Evolutionary conservation across 176 grass and related monocot species (phyloP).

Genomic region (Puccinellia tenuiflora): DNA sequence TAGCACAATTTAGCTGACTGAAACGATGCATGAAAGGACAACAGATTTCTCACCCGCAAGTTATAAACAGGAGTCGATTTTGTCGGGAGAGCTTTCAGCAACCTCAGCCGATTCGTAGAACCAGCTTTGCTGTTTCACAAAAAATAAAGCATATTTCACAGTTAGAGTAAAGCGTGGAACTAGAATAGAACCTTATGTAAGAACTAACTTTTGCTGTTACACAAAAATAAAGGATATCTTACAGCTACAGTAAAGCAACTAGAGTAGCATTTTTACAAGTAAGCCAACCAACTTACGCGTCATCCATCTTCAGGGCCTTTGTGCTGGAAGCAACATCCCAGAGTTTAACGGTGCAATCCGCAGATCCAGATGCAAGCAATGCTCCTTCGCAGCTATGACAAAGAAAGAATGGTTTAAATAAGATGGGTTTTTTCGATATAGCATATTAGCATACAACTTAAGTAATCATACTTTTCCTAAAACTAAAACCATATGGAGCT

Average conservation of each 20-base stretch:
- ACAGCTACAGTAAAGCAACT: too few relatives aligned
- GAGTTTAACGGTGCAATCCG: too few relatives aligned
- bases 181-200: conserved; percentile 58
- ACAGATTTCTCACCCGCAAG: conserved; percentile 46
- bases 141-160: conserved; percentile 2
- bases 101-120: conserved; percentile 48
- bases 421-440: too few relatives aligned
- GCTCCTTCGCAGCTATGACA: too few relatives aligned
- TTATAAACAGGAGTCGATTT: conserved; percentile 86
- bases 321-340: too few relatives aligned
- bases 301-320: too few relatives aligned
- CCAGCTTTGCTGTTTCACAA: conserved; percentile 56
- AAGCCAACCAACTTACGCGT: too few relatives aligned
- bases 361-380: too few relatives aligned
- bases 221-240: conserved; percentile 12
- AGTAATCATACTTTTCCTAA: too few relatives aligned
- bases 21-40: not conserved
- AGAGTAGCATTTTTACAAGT: too few relatives aligned
- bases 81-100: conserved; percentile 81
- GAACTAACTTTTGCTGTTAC: conserved; percentile 51
- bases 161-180: not conserved
- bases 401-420: too few relatives aligned
- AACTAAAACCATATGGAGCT: not conserved
- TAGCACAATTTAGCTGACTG: not conserved
- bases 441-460: too few relatives aligned